These are phyloP conservation scores for Licmophora abbreviata DNA, from an alignment of 108 stramenopile species.

Conservation along the genomic window DNA sequence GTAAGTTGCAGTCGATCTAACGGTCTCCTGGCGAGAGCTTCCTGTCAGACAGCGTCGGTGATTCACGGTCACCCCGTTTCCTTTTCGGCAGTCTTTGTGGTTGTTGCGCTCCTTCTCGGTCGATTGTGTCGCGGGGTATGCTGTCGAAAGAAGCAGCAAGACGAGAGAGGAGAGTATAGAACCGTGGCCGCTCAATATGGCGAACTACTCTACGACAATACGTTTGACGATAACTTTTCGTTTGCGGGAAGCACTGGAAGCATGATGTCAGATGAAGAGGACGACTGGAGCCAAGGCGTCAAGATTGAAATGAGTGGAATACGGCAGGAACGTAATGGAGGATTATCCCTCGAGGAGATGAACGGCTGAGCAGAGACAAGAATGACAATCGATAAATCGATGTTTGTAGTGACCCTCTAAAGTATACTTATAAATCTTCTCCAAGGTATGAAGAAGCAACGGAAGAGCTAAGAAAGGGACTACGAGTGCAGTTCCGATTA, in stretches of 20 bases:
- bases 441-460: no score
- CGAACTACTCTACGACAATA: slow-evolving; percentile 1
- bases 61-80: not conserved
- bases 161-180: slow-evolving; percentile 11
- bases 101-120: not conserved
- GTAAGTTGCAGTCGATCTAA: not conserved
- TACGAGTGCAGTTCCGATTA: no score
- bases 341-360: slow-evolving; percentile 17
- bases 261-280: slow-evolving; percentile 1
- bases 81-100: not conserved
- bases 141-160: not conserved
- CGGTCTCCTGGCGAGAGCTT: not conserved
- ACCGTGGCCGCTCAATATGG: slow-evolving; percentile 10
- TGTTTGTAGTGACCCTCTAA: no score
- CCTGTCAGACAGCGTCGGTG: not conserved
- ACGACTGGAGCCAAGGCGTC: not conserved
- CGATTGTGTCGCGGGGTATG: no score
- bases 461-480: no score
- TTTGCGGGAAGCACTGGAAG: not conserved
- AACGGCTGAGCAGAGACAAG: slow-evolving; percentile 12
- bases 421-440: no score
- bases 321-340: slow-evolving; percentile 5
- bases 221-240: slow-evolving; percentile 1
- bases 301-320: slow-evolving; percentile 7
- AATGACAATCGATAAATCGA: no score